Evolutionary conservation across 176 grass and related monocot species (phyloP).

Genomic region (Cocos nucifera): DNA sequence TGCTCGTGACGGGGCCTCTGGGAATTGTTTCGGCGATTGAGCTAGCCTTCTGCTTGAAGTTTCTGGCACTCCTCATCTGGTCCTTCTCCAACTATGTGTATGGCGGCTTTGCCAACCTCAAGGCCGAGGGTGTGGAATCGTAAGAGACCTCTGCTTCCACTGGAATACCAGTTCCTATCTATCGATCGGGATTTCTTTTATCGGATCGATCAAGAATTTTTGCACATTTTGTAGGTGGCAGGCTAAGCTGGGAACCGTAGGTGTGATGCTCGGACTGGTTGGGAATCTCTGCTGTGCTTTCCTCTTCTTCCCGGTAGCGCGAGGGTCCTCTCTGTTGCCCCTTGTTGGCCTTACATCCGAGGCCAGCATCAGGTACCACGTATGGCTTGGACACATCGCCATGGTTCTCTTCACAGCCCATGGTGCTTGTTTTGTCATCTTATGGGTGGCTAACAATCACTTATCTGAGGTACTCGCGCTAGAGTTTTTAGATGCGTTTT

Average conservation of each 20-base stretch:
- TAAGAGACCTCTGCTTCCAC: too few species aligned
- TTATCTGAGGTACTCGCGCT: too few species aligned
- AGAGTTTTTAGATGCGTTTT: too few species aligned
- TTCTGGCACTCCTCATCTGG: constrained; percentile 47
- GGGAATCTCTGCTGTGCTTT: constrained; percentile 42
- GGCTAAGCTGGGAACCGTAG: constrained; percentile 23
- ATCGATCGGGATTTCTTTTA: too few species aligned
- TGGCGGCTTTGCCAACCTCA: constrained; percentile 16
- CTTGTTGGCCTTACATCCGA: constrained; percentile 52
- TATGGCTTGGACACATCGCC: constrained; percentile 43
- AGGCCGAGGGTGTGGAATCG: background rate
- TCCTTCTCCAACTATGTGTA: constrained; percentile 27
- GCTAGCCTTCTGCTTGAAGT: constrained; percentile 32
- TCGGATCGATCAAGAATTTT: too few species aligned
- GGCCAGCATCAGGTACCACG: constrained; percentile 53
- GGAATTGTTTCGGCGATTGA: constrained; percentile 44
- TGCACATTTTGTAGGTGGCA: constrained; percentile 30
- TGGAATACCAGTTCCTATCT: too few species aligned
- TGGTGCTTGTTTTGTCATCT: constrained; percentile 18
- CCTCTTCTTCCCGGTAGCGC: constrained; percentile 39
- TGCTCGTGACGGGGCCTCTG: constrained; percentile 41
- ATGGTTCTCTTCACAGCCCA: constrained; percentile 40
- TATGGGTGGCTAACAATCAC: too few species aligned
- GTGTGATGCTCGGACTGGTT: constrained; percentile 19
- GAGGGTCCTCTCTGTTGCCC: constrained; percentile 37